Evolutionary conservation across 2,329 filamentous ascomycete species (phyloP).

Genomic region (Ramularia collo-cygni): DNA sequence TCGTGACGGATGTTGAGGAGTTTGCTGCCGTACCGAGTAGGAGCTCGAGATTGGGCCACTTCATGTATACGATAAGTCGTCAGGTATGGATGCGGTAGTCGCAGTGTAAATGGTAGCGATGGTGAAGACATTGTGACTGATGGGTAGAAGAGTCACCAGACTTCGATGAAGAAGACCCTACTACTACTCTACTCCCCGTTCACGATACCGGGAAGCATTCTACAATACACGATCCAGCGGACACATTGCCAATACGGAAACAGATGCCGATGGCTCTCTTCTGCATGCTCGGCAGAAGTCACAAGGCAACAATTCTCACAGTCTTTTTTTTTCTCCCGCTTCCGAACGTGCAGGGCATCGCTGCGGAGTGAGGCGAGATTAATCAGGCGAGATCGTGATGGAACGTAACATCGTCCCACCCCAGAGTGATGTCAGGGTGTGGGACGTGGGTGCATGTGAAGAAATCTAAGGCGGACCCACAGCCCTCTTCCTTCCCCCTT

Average conservation of each 20-base stretch:
- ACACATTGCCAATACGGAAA: too few species aligned
- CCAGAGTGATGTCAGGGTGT: too few species aligned
- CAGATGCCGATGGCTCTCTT: too few species aligned
- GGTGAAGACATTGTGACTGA: slow-evolving; percentile 3
- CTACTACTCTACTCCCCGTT: too few species aligned
- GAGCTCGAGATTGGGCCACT: slow-evolving; percentile 19
- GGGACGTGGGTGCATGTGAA: too few species aligned
- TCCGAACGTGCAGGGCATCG: neutral
- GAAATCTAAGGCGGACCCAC: too few species aligned
- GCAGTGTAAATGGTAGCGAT: slow-evolving; percentile 7
- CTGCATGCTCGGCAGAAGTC: too few species aligned
- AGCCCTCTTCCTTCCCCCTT: too few species aligned
- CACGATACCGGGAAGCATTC: too few species aligned
- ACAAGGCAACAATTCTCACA: too few species aligned
- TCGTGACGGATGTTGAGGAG: slow-evolving; percentile 8
- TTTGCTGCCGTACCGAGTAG: slow-evolving; percentile 21
- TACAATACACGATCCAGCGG: too few species aligned
- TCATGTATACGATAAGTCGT: slow-evolving; percentile 36
- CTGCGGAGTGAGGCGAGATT: neutral
- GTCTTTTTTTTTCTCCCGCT: too few species aligned
- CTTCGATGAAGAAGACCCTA: neutral
- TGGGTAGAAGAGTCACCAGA: slow-evolving; percentile 1
- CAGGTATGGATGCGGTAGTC: slow-evolving; percentile 41
- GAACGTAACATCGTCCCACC: neutral
- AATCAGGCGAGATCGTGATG: neutral